phyloP scores from a whole-genome alignment of 106 monocot genomes.

The Phalaenopsis equestris region DNA sequence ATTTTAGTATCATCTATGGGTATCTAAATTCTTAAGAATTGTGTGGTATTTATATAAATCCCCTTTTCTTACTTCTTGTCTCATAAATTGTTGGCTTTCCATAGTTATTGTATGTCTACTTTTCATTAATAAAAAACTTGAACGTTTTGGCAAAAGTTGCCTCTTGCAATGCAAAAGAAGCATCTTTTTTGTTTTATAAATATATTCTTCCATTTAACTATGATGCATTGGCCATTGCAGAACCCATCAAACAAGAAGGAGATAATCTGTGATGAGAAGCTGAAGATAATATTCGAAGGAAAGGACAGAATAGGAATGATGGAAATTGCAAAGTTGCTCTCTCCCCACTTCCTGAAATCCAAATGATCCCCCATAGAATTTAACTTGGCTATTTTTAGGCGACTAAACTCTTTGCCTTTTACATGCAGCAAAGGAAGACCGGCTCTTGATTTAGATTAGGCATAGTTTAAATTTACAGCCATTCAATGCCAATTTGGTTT shows the following conservation, averaged over 20 bases:
- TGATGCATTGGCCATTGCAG: slow-evolving; percentile 17
- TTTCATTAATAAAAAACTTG: not conserved
- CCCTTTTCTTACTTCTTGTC: not conserved
- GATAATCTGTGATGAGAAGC: slow-evolving; percentile 47
- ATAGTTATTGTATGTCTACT: not conserved
- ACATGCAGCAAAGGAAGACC: not conserved
- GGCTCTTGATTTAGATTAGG: not conserved
- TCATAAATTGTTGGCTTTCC: not conserved
- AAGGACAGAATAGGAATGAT: slow-evolving; percentile 60
- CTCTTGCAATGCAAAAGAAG: not conserved
- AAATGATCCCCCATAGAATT: not conserved
- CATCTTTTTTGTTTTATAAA: not conserved
- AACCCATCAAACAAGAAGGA: slow-evolving; percentile 58
- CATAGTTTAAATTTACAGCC: not conserved
- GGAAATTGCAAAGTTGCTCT: slow-evolving; percentile 38
- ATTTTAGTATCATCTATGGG: no score
- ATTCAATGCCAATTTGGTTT: not conserved
- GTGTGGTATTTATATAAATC: no score
- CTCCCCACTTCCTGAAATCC: slow-evolving; percentile 35
- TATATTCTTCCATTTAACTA: not conserved
- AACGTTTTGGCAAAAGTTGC: not conserved
- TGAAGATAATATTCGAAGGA: slow-evolving; percentile 57
- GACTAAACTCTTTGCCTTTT: not conserved
- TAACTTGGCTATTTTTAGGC: not conserved
- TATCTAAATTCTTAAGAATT: no score